Evolutionary conservation across 108 stramenopile species (phyloP).

Genomic region (Poteriospumella lacustris): DNA sequence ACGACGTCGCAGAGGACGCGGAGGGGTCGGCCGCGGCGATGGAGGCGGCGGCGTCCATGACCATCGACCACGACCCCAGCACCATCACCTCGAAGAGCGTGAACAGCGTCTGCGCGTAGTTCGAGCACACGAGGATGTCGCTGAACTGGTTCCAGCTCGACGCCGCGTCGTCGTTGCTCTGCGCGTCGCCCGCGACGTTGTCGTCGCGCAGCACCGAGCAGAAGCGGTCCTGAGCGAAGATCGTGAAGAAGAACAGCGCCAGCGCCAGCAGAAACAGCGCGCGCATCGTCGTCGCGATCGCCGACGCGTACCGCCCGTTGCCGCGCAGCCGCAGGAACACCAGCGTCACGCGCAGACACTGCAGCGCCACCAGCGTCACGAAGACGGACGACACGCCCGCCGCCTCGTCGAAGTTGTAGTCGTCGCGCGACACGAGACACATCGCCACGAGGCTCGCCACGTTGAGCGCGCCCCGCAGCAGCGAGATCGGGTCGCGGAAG

Average conservation of each 20-base stretch:
- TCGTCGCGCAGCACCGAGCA: not conserved
- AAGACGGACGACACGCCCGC: not conserved
- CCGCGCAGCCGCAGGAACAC: not conserved
- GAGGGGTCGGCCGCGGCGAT: not conserved
- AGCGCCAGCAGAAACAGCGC: not conserved
- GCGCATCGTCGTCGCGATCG: not conserved
- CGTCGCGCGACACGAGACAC: no score
- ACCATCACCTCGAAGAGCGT: constrained; percentile 22
- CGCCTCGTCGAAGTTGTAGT: not conserved
- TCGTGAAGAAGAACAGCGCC: constrained; percentile 2
- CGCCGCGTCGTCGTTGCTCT: constrained; percentile 13
- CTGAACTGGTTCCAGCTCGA: not conserved
- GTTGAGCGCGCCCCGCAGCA: not conserved
- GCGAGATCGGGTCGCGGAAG: not conserved
- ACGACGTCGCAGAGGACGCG: no score
- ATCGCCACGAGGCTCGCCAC: not conserved
- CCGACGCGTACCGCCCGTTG: not conserved
- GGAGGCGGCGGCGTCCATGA: not conserved
- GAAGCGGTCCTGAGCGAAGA: not conserved
- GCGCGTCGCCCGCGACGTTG: not conserved
- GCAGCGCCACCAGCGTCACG: not conserved
- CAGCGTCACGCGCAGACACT: not conserved
- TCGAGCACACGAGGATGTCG: not conserved
- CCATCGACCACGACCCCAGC: constrained; percentile 24
- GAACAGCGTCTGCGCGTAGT: constrained; percentile 1